phyloP scores from a whole-genome alignment of 2,329 filamentous ascomycete genomes.

The Sclerotinia spermophila region DNA sequence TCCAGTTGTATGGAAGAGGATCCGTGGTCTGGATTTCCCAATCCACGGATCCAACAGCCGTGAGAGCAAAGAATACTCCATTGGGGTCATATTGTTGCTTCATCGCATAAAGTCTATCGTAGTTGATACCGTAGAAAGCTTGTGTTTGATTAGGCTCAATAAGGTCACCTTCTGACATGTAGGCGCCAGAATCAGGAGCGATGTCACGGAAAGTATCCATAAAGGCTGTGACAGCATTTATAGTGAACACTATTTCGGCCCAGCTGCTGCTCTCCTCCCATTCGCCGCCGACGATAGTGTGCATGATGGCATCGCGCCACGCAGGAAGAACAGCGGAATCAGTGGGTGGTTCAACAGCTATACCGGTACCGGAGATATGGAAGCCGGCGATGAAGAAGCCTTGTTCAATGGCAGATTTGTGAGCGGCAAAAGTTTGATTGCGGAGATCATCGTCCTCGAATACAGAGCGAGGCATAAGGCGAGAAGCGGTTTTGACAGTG shows the following conservation, averaged over 20 bases:
- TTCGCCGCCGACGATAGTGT: slow-evolving; percentile 23
- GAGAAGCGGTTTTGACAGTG: slow-evolving; percentile 38
- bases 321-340: slow-evolving; percentile 40
- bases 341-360: neutral
- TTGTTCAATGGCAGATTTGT: slow-evolving; percentile 36
- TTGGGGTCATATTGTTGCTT: slow-evolving; percentile 25
- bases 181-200: slow-evolving; percentile 15
- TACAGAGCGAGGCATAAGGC: slow-evolving; percentile 42
- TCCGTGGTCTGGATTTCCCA: slow-evolving; percentile 38
- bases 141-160: slow-evolving; percentile 19
- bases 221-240: slow-evolving; percentile 32
- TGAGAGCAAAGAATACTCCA: slow-evolving; percentile 24
- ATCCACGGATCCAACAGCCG: slow-evolving; percentile 27
- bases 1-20: slow-evolving; percentile 21
- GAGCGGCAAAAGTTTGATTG: slow-evolving; percentile 32
- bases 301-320: slow-evolving; percentile 25
- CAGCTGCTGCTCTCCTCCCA: slow-evolving; percentile 39
- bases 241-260: slow-evolving; percentile 45
- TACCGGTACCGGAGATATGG: slow-evolving; percentile 23
- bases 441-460: slow-evolving; percentile 35
- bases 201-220: slow-evolving; percentile 25
- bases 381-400: slow-evolving; percentile 38
- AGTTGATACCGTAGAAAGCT: slow-evolving; percentile 41
- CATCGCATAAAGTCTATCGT: slow-evolving; percentile 25
- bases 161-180: slow-evolving; percentile 20